Base-by-base conservation (phyloP, 352 stramenopile genomes). In the Paralagenidium karlingii region DNA sequence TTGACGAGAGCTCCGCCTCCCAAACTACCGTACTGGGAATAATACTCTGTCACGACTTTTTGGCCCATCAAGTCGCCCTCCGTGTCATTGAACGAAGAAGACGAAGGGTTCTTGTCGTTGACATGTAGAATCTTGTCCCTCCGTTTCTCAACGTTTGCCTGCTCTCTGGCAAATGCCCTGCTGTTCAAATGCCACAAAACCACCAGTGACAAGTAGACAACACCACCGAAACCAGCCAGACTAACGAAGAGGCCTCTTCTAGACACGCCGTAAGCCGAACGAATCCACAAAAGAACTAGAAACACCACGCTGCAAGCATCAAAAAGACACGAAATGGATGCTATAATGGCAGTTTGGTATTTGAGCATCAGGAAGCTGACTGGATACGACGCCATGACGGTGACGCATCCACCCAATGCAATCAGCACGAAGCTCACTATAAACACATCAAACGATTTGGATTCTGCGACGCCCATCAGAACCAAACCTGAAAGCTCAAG, bases 171-270 rank as follows among this genome's bases (percentile, higher is more conserved):
- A n/a, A n/a, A n/a, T n/a, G n/a, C 69, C 21, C 55, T 47, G 43
- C 86, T 71, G 34, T 89, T 93, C 8, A 79, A 34, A 19, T 81
- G 58, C 79, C 79, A 93, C 8, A 93, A 54, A 21, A 63, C 63
- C 15, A 90, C 60, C 6, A 91, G 49, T 34, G 65, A 11, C 16
- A 60, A 16, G 40, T 91, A 89, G n/a, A 93, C 33, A 0, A 27
- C 31, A 1, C 44, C 45, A 8, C 69, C 67, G 8, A 74, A 9
- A 5, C 55, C 45, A 1, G 70, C 73, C 11, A 82, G 56, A 9
- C 33, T 58, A 4, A 82, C 21, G 40, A 86, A 68, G 40, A 88
- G 51, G 26, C 73, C 26, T 32, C 51, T 43, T 3, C 71, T 51
- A 15, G 63, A 58, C 36, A 56, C 47, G 0, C 60, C 69, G 34